phyloP scores from a whole-genome alignment of 208 protist genomes.

The Tritrichomonas foetus region DNA sequence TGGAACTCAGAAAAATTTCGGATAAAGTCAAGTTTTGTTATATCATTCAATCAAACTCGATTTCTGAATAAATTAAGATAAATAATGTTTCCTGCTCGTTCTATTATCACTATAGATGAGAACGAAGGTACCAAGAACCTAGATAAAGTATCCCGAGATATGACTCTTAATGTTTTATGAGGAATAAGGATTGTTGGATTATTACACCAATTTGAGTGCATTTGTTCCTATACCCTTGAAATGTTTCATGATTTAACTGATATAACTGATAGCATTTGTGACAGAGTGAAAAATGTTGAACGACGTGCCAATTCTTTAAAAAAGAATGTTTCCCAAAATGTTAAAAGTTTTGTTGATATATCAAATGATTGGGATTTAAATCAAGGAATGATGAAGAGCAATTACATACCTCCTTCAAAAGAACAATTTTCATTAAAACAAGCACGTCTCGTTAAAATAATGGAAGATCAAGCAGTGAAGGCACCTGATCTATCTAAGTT shows the following conservation, averaged over 20 bases:
- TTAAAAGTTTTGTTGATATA: neutral
- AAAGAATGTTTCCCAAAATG: no score
- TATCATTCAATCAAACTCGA: no score
- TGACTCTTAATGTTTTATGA: neutral
- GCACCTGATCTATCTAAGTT: neutral
- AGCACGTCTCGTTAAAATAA: neutral
- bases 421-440: neutral
- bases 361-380: no score
- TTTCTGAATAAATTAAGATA: no score
- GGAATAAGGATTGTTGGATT: neutral
- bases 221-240: neutral
- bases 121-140: neutral
- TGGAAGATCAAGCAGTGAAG: neutral
- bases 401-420: no score
- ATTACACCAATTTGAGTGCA: neutral
- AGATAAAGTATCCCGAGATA: neutral
- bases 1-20: no score
- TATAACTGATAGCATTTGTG: neutral
- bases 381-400: no score
- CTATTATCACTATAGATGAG: neutral
- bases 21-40: no score
- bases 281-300: neutral
- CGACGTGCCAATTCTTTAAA: no score
- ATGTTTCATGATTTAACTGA: conserved; percentile 31
- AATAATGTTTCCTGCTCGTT: neutral